Percentiles rank a stretch among this genome's conserved stretches.
phyloP scores from a whole-genome alignment of 2,329 filamentous ascomycete species.

The Penicillium griseofulvum region DNA sequence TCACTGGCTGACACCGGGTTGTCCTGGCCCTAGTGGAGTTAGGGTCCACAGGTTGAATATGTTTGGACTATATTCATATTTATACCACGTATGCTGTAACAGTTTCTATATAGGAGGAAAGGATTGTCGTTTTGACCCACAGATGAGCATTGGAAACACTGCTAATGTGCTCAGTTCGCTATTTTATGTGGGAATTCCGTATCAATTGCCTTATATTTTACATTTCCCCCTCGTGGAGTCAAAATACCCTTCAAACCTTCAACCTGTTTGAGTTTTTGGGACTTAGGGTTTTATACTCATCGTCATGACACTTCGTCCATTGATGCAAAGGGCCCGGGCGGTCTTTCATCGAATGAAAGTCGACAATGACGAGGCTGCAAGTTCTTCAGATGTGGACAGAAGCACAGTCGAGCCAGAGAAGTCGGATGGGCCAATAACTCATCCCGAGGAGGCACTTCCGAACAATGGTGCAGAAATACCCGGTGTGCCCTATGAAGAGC shows the following conservation, averaged over 20 bases:
- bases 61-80: not conserved
- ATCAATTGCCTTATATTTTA: not conserved
- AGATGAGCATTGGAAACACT: not conserved
- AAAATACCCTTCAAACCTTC: not conserved
- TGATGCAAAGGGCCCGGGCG: conserved; percentile 8
- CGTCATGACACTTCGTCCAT: conserved; percentile 3
- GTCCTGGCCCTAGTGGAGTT: not conserved
- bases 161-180: conserved; percentile 1
- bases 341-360: conserved; percentile 5
- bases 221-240: not conserved
- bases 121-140: conserved; percentile 2
- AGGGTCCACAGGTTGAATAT: conserved; percentile 1
- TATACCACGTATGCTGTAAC: not conserved
- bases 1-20: not conserved
- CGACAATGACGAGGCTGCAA: conserved; percentile 1
- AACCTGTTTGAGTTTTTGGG: not conserved
- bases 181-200: not conserved
- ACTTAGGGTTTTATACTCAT: not conserved
- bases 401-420: not conserved
- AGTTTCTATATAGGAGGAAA: not conserved
- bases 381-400: not conserved
- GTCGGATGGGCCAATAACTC: not conserved
- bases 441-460: conserved; percentile 2
- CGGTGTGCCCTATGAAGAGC: conserved; percentile 17
- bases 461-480: conserved; percentile 8